These are phyloP conservation scores for Volvox africanus DNA, from an alignment of 139 green algal genomes.

Conservation along the genomic window DNA sequence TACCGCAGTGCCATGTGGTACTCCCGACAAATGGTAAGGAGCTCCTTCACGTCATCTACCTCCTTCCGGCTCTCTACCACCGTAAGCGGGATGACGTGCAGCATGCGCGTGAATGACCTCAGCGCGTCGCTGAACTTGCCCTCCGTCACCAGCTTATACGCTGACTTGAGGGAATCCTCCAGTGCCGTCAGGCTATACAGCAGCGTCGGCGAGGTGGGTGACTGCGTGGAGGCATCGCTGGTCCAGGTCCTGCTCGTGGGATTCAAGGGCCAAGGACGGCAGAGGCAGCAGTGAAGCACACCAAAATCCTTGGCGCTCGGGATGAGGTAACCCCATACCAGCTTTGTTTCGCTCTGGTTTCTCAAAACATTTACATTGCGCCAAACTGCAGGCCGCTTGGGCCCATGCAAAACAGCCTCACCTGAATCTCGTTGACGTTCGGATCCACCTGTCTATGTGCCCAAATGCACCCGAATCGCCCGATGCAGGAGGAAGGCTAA, in stretches of 20 bases:
- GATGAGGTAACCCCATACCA: too few relatives aligned
- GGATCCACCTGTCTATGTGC: too few relatives aligned
- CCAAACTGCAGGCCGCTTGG: too few relatives aligned
- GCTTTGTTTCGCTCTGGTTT: too few relatives aligned
- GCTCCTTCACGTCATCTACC: constrained; percentile 90
- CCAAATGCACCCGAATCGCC: too few relatives aligned
- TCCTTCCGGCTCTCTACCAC: constrained; percentile 93
- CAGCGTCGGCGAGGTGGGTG: constrained; percentile 78
- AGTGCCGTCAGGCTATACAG: constrained; percentile 81
- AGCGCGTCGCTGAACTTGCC: constrained; percentile 98
- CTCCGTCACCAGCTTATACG: constrained; percentile 96
- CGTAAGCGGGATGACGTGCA: constrained; percentile 93
- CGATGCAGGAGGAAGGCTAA: too few relatives aligned
- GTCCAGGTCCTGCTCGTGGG: constrained; percentile 65
- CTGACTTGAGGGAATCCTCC: constrained; percentile 75
- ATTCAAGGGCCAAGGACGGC: too few relatives aligned
- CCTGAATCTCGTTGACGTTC: too few relatives aligned
- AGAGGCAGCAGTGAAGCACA: too few relatives aligned
- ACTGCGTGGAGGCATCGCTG: constrained; percentile 65
- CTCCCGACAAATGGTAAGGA: constrained; percentile 93
- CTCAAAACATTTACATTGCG: too few relatives aligned
- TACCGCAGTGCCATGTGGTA: constrained; percentile 92
- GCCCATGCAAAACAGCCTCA: too few relatives aligned
- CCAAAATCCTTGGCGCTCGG: too few relatives aligned
- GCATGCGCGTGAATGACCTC: constrained; percentile 83